A percentile compares a stretch with the other conserved stretches of the same genome.
phyloP scores from a whole-genome alignment of 2,329 filamentous ascomycete genomes.

The Curvularia eragrostidis region DNA sequence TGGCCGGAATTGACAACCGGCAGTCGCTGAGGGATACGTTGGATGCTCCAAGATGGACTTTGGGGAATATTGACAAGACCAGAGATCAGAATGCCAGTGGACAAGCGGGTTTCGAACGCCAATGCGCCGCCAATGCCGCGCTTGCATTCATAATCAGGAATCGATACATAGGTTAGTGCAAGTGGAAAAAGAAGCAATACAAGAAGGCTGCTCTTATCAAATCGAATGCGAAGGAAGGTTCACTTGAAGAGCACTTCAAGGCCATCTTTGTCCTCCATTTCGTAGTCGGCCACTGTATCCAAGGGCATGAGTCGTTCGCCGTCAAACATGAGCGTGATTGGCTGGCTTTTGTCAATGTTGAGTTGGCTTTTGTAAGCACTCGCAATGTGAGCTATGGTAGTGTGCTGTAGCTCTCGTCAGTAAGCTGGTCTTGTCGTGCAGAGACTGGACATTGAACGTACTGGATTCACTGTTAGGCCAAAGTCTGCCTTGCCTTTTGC shows the following conservation, averaged over 20 bases:
- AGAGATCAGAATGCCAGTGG: background rate
- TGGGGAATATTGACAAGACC: background rate
- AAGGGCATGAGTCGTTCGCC: constrained; percentile 46
- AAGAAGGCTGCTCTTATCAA: background rate
- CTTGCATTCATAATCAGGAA: constrained; percentile 2
- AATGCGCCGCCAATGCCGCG: constrained; percentile 15
- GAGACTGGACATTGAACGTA: constrained; percentile 37
- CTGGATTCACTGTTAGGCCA: constrained; percentile 57
- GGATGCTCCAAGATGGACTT: background rate
- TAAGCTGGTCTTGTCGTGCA: background rate
- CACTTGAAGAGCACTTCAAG: constrained; percentile 48
- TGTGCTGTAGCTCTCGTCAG: constrained; percentile 33
- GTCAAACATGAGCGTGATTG: constrained; percentile 48
- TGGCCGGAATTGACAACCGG: background rate
- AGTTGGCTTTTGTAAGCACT: constrained; percentile 36
- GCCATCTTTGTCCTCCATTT: constrained; percentile 48
- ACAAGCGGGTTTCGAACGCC: background rate
- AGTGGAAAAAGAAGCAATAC: background rate
- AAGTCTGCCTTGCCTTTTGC: constrained; percentile 60
- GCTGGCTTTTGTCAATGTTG: constrained; percentile 34
- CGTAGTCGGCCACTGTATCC: constrained; percentile 41
- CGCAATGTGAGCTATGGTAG: constrained; percentile 41
- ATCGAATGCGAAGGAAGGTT: constrained; percentile 7
- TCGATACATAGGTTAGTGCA: background rate
- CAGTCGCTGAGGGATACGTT: background rate